These are phyloP conservation scores for Penicillium sp. DNA, from an alignment of 2,329 filamentous ascomycete genomes.

Conservation along the genomic window DNA sequence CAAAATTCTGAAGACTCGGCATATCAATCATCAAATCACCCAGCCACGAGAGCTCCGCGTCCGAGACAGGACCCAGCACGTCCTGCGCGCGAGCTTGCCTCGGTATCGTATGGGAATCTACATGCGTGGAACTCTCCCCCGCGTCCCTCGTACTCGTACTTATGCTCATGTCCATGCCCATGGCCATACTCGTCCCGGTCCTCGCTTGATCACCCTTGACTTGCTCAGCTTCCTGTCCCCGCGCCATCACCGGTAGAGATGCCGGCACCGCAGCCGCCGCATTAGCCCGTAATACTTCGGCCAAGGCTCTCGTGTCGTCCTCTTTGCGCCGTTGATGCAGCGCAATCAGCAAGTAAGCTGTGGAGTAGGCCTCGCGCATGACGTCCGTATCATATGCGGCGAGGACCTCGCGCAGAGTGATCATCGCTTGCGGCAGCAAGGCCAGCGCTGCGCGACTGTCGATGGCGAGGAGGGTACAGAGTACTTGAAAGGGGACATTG, in stretches of 20 bases:
- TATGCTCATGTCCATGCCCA: neutral
- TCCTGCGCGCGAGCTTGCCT: constrained; percentile 1
- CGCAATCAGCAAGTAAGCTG: constrained; percentile 49
- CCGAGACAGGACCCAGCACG: constrained; percentile 21
- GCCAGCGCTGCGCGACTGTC: constrained; percentile 47
- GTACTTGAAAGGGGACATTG: constrained; percentile 55
- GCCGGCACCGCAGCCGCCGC: constrained; percentile 23
- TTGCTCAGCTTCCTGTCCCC: neutral
- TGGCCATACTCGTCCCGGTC: neutral
- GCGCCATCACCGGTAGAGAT: neutral
- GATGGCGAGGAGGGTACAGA: constrained; percentile 52
- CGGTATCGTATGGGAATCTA: neutral
- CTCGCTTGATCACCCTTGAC: neutral
- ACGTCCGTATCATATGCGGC: constrained; percentile 43
- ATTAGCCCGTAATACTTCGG: constrained; percentile 35
- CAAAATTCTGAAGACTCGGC: constrained; percentile 40
- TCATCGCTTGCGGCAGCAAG: constrained; percentile 49
- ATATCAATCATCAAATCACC: constrained; percentile 43
- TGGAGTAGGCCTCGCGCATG: constrained; percentile 50
- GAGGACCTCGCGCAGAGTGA: constrained; percentile 39
- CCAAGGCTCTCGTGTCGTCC: constrained; percentile 36
- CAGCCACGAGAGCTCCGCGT: constrained; percentile 39
- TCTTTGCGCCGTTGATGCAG: constrained; percentile 49
- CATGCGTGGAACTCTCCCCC: neutral
- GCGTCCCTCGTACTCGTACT: neutral